Percentiles rank a stretch among this genome's conserved stretches.
Conservation (phyloP, 495 filamentous ascomycete species). For the Venustampulla echinocandica region DNA sequence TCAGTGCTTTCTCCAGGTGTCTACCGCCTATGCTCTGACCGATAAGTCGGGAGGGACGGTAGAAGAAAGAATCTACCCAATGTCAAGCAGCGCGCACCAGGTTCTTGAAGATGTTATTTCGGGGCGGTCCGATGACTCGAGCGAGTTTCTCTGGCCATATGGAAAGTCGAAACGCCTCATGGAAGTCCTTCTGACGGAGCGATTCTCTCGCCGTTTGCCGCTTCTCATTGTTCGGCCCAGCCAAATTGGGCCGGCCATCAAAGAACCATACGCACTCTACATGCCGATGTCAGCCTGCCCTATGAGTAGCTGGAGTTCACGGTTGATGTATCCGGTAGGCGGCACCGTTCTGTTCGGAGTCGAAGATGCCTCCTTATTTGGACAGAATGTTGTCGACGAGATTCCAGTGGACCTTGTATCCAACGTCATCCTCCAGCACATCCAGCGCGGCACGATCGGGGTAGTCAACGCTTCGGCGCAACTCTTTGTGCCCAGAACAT, state of each 20-base stretch:
- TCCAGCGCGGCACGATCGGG: slow-evolving; percentile 2
- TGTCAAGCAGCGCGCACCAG: not conserved
- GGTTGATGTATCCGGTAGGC: not conserved
- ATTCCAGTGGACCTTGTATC: slow-evolving; percentile 11
- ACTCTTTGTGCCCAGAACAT: slow-evolving; percentile 1
- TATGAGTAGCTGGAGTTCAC: not conserved
- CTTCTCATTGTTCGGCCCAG: slow-evolving; percentile 8
- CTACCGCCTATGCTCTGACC: slow-evolving; percentile 6
- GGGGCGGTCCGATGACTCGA: slow-evolving; percentile 1
- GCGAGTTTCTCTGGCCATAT: slow-evolving; percentile 11
- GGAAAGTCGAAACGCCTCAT: slow-evolving; percentile 13
- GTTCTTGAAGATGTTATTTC: slow-evolving; percentile 9
- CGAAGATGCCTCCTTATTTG: not conserved
- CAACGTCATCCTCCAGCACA: slow-evolving; percentile 13
- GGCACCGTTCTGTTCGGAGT: not conserved
- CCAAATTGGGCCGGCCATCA: slow-evolving; percentile 8
- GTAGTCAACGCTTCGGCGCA: slow-evolving; percentile 8
- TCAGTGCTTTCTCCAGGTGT: slow-evolving; percentile 12
- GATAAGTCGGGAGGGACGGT: slow-evolving; percentile 5
- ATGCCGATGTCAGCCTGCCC: slow-evolving; percentile 4
- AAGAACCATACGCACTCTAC: slow-evolving; percentile 9
- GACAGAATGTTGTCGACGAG: slow-evolving; percentile 12
- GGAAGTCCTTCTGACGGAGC: slow-evolving; percentile 3
- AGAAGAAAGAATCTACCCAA: slow-evolving; percentile 10
- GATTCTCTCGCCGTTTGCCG: slow-evolving; percentile 7